Evolutionary conservation across 2,329 filamentous ascomycete species (phyloP), one percentile per base, ranked within the genome.

Genomic region (Ilyonectria robusta): DNA sequence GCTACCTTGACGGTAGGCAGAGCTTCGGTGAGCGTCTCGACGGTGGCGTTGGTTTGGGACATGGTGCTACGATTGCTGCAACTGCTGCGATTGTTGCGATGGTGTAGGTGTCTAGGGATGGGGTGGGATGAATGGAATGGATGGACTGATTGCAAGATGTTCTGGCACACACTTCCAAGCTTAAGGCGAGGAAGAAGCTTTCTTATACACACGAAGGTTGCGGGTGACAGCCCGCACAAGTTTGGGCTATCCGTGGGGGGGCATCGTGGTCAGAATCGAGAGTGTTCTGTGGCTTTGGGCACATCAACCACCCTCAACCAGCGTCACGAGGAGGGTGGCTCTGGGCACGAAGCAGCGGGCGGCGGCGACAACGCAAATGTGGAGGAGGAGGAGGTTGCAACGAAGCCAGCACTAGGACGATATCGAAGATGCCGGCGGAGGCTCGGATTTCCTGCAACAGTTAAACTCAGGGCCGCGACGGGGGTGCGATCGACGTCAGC

Each of bases 41-140:
- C 37, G n/a, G 70, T 46, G 50, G 73, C 70, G 54, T 71, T 57
- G 40, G 77, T 62, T 62, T 73, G 70, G 60, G 74, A 78, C 77
- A 79, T 78, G 67, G 53, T 70, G 55, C 8, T 11, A 11, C 46
- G 15, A 50, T 50, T 19, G 48, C 48, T 33, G 48, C 48, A n/a
- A 13, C 26, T 70, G 55, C 8, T 11, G 31, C 46, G 15, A 50
- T 50, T 19, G 48, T 29, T 33, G 48, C 48, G 29, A 13, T 35
- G 29, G 29, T 19, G 50, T 15, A 23, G 17, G 6, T 19, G 29
- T 13, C 29, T 35, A 21, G 11, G n/a, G 50, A 17, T 15, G n/a
- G 8, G 29, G 17, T 19, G 15, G 37, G 37, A 40, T 40, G 37
- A 40, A 6, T 31, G 15, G 48, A 17, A 17, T 51, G 15, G 21